Conservation (phyloP, 805 yeast genomes). For the Myxozyma melibiosi region DNA sequence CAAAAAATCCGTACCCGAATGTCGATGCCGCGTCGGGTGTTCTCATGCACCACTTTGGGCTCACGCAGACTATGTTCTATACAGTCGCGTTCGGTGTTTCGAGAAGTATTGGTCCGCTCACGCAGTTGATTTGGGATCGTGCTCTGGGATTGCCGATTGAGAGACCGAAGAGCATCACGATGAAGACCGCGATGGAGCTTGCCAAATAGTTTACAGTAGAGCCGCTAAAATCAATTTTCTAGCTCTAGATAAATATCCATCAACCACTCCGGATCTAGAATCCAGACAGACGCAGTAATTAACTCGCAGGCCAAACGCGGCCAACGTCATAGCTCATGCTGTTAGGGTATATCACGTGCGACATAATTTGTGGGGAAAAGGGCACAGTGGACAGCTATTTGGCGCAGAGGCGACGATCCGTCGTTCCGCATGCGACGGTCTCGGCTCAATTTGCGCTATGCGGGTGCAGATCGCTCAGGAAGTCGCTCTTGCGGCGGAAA, state of each 20-base stretch:
- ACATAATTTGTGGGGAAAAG: slow-evolving; percentile 1
- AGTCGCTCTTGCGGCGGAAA: too few species aligned
- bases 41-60: slow-evolving; percentile 76
- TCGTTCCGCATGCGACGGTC: too few species aligned
- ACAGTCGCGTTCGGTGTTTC: slow-evolving; percentile 83
- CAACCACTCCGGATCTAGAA: too few species aligned
- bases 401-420: too few species aligned
- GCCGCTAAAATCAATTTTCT: too few species aligned
- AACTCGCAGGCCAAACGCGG: too few species aligned
- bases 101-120: slow-evolving; percentile 75
- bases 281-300: too few species aligned
- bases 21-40: slow-evolving; percentile 82
- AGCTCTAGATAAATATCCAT: too few species aligned
- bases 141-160: slow-evolving; percentile 77
- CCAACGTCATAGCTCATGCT: slow-evolving; percentile 6
- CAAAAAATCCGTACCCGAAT: slow-evolving; percentile 84
- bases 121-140: slow-evolving; percentile 79
- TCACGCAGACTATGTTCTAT: slow-evolving; percentile 71
- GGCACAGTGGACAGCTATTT: too few species aligned
- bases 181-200: slow-evolving; percentile 85
- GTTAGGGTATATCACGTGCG: slow-evolving; percentile 4
- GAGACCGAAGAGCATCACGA: slow-evolving; percentile 87
- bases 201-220: slow-evolving; percentile 39
- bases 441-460: too few species aligned
- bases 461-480: too few species aligned